Base-by-base conservation (phyloP, 192 early-diverging fungal species). In the Ambispora gerdemannii region DNA sequence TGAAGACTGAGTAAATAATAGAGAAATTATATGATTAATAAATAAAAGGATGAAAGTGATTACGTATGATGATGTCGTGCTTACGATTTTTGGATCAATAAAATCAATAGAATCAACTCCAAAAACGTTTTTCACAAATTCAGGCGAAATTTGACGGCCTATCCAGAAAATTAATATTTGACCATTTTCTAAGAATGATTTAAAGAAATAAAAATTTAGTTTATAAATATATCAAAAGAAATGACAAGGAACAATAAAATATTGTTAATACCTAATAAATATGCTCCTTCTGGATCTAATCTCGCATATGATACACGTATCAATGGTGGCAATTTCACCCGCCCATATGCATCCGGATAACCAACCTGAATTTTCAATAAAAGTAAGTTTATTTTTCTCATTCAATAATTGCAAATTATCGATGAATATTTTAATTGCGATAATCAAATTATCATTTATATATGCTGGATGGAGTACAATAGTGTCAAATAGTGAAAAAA, bases 131-230 rank as follows among this genome's bases (percentile, higher is more conserved):
- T 81, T 80, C 20, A 99, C 64, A 52, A 89, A 83, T 30, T 86
- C 79, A 3, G 79, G 33, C 7, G 90, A 58, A 15, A 86, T 66
- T 67, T 93, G 81, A 6, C 87, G 81, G 3, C 97, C 97, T 20
- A 99, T 70, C 94, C 94, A 99, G n/a, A 97, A 75, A 61, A 84
- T 86, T 77, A 95, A 72, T 51, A 74, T 69, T 59, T 91, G 83
- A 7, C 91, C 89, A 71, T 93, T 94, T 76, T 95, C 94, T 82
- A 64, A 33, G 33, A 50, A 50, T 25, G 22, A 66, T 53, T 33
- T 22, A 47, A 30, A 80, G 71, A 25, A 24, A 22, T 27, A 47
- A 36, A 19, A 38, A 56, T 49, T 47, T 71, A 3, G 15, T 43
- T 43, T 43, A 15, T 43, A 43, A n/a, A 43, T 43, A 15, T 6